Conservation (phyloP, 2,329 filamentous ascomycete genomes). For the Hymenoscyphus fructigenus region DNA sequence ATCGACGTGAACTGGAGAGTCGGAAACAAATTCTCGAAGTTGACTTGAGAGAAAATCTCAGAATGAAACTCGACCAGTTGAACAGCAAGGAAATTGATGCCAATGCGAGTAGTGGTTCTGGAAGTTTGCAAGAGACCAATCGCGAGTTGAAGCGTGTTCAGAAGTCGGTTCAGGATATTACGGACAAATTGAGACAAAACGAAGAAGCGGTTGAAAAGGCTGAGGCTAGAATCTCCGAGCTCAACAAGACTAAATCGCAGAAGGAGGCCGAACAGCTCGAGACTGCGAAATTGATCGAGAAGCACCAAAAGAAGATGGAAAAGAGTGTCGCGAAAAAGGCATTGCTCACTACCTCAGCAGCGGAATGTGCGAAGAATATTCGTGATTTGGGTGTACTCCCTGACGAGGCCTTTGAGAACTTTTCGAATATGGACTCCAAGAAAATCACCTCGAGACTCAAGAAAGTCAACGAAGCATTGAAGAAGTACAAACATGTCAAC, state of each 20-base stretch:
- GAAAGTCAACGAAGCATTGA: conserved; percentile 87
- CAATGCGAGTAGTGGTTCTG: conserved; percentile 58
- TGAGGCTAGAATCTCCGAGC: conserved; percentile 40
- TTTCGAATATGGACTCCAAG: conserved; percentile 77
- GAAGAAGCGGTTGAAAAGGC: conserved; percentile 67
- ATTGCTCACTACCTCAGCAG: conserved; percentile 71
- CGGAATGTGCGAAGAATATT: conserved; percentile 84
- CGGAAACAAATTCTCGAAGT: conserved; percentile 82
- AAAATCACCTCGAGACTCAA: conserved; percentile 59
- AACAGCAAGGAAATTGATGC: conserved; percentile 72
- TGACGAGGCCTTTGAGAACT: conserved; percentile 91
- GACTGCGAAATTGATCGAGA: conserved; percentile 74
- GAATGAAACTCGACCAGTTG: conserved; percentile 83
- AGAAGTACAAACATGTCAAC: conserved; percentile 98
- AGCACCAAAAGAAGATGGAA: conserved; percentile 85
- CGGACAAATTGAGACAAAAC: conserved; percentile 69
- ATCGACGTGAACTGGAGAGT: conserved; percentile 74
- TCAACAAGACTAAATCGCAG: conserved; percentile 52
- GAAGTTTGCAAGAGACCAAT: conserved; percentile 73
- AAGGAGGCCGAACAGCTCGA: conserved; percentile 74
- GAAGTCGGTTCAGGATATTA: conserved; percentile 65
- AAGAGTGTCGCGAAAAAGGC: conserved; percentile 89
- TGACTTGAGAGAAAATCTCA: conserved; percentile 84
- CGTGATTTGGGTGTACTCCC: conserved; percentile 89
- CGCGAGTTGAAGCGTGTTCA: conserved; percentile 78